phyloP scores from a whole-genome alignment of 1,139 yeast species.

The Candida tropicalis region DNA sequence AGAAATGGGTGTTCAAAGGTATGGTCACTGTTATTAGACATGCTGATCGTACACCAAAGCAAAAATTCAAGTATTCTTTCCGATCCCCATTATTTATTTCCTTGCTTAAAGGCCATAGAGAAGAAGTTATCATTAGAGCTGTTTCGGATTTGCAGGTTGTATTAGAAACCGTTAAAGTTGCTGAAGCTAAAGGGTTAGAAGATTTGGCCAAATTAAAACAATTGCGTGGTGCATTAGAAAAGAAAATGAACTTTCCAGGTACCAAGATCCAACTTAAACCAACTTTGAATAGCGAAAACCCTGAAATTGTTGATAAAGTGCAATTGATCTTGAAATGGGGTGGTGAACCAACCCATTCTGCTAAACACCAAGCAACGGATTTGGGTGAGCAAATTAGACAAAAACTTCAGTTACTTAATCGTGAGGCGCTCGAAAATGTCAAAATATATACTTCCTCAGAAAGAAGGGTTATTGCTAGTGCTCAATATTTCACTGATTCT shows the following conservation, averaged over 20 bases:
- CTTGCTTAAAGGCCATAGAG: constrained; percentile 88
- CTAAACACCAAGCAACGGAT: constrained; percentile 90
- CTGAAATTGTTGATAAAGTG: constrained; percentile 82
- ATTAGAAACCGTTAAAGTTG: constrained; percentile 78
- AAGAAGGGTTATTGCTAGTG: constrained; percentile 90
- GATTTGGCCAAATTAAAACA: constrained; percentile 76
- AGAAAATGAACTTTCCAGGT: constrained; percentile 90
- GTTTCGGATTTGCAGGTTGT: constrained; percentile 86
- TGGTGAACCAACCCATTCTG: constrained; percentile 99
- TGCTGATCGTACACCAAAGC: constrained; percentile 99
- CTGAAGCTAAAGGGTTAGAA: constrained; percentile 77
- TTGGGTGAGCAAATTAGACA: constrained; percentile 95
- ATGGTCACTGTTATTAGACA: constrained; percentile 90
- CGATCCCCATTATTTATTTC: constrained; percentile 85
- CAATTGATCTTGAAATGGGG: constrained; percentile 98
- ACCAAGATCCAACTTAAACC: constrained; percentile 97
- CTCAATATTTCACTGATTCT: constrained; percentile 84
- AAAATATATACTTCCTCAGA: constrained; percentile 91
- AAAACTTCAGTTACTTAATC: constrained; percentile 82
- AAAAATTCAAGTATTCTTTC: constrained; percentile 94
- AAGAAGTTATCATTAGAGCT: constrained; percentile 92
- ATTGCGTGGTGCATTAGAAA: constrained; percentile 80
- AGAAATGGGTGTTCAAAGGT: constrained; percentile 97
- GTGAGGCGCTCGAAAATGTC: constrained; percentile 81
- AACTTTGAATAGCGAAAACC: constrained; percentile 60